Percentiles rank a stretch among this genome's conserved stretches.
Conservation (phyloP, 2,329 filamentous ascomycete genomes). For the Epichloe brachyelytri region DNA sequence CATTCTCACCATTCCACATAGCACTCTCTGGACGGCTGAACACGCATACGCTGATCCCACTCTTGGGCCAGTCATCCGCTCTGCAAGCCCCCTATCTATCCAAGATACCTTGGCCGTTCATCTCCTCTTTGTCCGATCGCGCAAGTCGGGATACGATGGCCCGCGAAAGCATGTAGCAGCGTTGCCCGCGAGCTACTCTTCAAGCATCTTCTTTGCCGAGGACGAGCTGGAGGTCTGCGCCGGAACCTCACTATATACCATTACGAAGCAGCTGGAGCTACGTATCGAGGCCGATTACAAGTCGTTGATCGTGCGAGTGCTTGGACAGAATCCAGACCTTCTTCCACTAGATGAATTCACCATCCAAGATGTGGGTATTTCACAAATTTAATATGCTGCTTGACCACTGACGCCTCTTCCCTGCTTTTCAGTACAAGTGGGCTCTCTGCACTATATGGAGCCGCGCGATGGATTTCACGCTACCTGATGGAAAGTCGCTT, state of each 20-base stretch:
- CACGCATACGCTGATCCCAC: conserved; percentile 18
- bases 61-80: conserved; percentile 19
- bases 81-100: conserved; percentile 17
- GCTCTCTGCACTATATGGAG: conserved; percentile 16
- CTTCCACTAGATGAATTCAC: conserved; percentile 20
- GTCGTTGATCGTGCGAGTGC: conserved; percentile 14
- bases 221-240: conserved; percentile 21
- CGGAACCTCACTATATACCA: conserved; percentile 19
- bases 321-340: conserved; percentile 18
- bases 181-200: conserved; percentile 19
- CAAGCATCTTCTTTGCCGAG: conserved; percentile 22
- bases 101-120: conserved; percentile 21
- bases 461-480: conserved; percentile 22
- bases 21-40: conserved; percentile 20
- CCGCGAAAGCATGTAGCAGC: conserved; percentile 15
- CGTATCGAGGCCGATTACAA: conserved; percentile 19
- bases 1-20: conserved; percentile 20
- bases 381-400: conserved; percentile 5
- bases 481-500: conserved; percentile 7
- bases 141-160: conserved; percentile 19
- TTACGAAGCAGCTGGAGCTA: conserved; percentile 19
- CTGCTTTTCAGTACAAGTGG: conserved; percentile 22
- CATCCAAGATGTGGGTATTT: conserved; percentile 19
- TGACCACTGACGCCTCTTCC: conserved; percentile 1
- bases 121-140: conserved; percentile 21